Conservation (phyloP, 257 asterid genomes). For the Nicotiana tomentosiformis region DNA sequence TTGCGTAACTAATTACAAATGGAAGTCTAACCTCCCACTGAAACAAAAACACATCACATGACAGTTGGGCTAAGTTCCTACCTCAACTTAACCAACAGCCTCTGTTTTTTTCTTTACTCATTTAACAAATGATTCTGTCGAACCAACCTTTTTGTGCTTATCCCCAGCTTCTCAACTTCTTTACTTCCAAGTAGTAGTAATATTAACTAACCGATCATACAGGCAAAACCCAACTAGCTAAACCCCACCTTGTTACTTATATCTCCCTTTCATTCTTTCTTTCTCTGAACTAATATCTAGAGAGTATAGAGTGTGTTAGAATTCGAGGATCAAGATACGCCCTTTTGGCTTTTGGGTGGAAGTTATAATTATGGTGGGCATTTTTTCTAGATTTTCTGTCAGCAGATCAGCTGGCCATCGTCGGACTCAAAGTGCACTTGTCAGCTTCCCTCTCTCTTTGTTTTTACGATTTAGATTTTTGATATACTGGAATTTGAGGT, state of each 20-base stretch:
- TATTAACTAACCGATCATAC: too few species aligned
- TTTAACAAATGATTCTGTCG: neutral
- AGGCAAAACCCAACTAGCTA: too few species aligned
- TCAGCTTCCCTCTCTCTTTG: conserved; percentile 17
- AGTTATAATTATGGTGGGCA: conserved; percentile 59
- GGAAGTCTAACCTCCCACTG: neutral
- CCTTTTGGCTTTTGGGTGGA: neutral
- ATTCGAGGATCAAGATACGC: neutral
- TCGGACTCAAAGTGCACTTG: conserved; percentile 80
- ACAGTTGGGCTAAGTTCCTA: neutral
- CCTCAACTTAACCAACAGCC: neutral
- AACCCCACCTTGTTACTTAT: too few species aligned
- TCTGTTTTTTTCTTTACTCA: neutral
- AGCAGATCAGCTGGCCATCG: conserved; percentile 47
- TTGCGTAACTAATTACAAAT: neutral
- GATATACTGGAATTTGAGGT: neutral
- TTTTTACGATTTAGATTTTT: neutral
- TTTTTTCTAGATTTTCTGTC: conserved; percentile 77
- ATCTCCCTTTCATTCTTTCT: conserved; percentile 3
- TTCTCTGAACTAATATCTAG: neutral
- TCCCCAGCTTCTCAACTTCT: conserved; percentile 24
- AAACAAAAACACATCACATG: neutral
- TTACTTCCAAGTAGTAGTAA: too few species aligned
- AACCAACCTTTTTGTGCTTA: too few species aligned
- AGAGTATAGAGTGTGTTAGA: neutral